Evolutionary conservation across 192 early-diverging fungal genomes (phyloP), one percentile per base, ranked within the genome.

Genomic region (Coemansia sp.): DNA sequence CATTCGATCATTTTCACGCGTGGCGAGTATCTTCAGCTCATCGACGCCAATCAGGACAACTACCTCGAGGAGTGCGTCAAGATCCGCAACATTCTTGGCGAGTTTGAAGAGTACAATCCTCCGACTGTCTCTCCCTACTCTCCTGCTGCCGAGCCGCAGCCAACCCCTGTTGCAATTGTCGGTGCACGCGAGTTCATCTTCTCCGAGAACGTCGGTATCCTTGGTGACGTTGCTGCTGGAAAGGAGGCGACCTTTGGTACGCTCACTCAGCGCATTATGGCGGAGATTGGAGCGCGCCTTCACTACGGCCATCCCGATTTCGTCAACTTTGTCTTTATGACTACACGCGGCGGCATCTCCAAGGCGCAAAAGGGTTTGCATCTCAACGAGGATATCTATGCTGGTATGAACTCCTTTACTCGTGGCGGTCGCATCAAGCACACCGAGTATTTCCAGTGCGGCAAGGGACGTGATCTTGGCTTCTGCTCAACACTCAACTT

Each of bases 231-330:
- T n/a, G 91, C 91, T 8, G 93, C 93, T 33, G 93, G 93, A 42
- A 94, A 94, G 71, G 93, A 93, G 61, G 91, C 92, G 46, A 90
- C 92, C 0, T 94, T 94, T 68, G 91, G 93, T 60, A 93, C 93
- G 8, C 63, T 94, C 28, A 89, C 91, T 3, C 91, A 93, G 81
- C 89, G 93, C 43, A 90, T 91, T 52, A 93, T 91, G 88, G 90
- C 93, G 7, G 90, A 89, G 76, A 86, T 94, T 68, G 91, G 91
- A 37, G 90, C 88, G 57, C 89, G 87, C 52, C 83, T 93, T 26
- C 92, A 94, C 63, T 95, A 95, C 71, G 93, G 93, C 0, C 93
- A 95, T 74, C 92, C 93, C 4, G 93, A 95, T 68, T 94, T 93
- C 67, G 84, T 93, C 67, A 95, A 95, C 83, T 88, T 89, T 64